These are phyloP conservation scores for Calonectria hawksworthii DNA, from an alignment of 2,329 filamentous ascomycete genomes.

Conservation along the genomic window DNA sequence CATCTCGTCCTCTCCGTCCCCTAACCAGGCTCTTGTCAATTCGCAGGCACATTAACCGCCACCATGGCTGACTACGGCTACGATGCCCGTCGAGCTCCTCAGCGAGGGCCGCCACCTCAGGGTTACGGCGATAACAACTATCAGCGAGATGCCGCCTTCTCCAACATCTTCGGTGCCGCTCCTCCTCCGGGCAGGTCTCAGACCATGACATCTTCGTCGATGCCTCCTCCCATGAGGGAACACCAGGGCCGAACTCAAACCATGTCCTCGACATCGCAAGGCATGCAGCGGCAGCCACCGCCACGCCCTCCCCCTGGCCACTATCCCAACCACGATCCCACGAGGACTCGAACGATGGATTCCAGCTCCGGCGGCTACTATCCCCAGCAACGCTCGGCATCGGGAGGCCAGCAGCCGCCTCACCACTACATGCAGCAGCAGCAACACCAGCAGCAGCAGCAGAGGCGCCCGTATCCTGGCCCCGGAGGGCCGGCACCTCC, in stretches of 20 bases:
- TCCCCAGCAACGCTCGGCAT: slow-evolving; percentile 66
- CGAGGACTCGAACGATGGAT: slow-evolving; percentile 49
- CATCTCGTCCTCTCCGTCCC: slow-evolving; percentile 7
- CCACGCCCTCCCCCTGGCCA: slow-evolving; percentile 64
- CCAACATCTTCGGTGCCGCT: slow-evolving; percentile 92
- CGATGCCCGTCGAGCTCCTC: slow-evolving; percentile 63
- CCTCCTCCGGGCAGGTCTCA: slow-evolving; percentile 92
- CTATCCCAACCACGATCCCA: slow-evolving; percentile 51
- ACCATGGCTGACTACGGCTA: slow-evolving; percentile 73
- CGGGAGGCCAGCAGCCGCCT: slow-evolving; percentile 61
- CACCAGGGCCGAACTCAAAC: slow-evolving; percentile 81
- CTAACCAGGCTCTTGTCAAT: slow-evolving; percentile 32
- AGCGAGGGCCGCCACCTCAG: slow-evolving; percentile 51
- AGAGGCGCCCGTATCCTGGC: slow-evolving; percentile 61
- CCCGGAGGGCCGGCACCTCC: slow-evolving; percentile 66
- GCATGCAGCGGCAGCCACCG: slow-evolving; percentile 75
- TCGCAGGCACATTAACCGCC: slow-evolving; percentile 33
- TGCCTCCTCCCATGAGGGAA: slow-evolving; percentile 65
- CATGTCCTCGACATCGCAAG: slow-evolving; percentile 71
- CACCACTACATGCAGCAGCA: slow-evolving; percentile 64
- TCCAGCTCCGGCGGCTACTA: slow-evolving; percentile 66
- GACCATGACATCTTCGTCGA: slow-evolving; percentile 89
- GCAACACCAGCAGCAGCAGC: slow-evolving; percentile 52
- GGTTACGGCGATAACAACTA: slow-evolving; percentile 67
- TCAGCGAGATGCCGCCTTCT: slow-evolving; percentile 95